Base-by-base conservation (phyloP, 1,284 basidiomycete genomes). In the Trichosporon ovoides region DNA sequence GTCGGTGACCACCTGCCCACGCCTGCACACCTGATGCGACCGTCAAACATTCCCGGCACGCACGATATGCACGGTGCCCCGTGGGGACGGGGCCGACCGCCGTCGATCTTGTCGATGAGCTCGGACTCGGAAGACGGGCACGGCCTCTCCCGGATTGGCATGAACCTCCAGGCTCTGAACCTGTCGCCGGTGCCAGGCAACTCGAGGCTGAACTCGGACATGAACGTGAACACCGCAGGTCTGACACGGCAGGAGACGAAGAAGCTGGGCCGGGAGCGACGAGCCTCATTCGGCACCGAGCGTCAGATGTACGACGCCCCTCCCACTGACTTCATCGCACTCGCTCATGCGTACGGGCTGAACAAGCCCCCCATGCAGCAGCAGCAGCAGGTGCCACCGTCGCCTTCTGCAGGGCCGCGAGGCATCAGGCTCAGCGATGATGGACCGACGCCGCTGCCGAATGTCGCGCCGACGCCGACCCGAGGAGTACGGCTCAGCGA, bases 191-290 rank as follows among this genome's bases (percentile, higher is more conserved):
- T 48, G 13, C 43, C 43, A 11, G 43, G 43, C 43, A 48, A 48
- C 43, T n/a, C 22, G 24, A 48, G 14, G 43, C 24, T 48, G 22
- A 48, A 48, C 43, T 6, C 43, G 43, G 43, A 48, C 43, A 48
- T 48, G 43, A 48, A 48, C 24, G 43, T 48, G 43, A 48, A 48
- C n/a, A 48, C 43, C 16, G 43, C 43, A 2, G 43, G 43, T n/a
- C 16, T 48, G 43, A 48, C 43, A 16, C 24, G 43, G 24, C 43
- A 24, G 14, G 43, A 48, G 43, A 48, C 43, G 43, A 48, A 48
- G 43, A 48, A 48, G 43, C 24, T 48, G 22, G 28, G 43, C 43
- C 43, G 43, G 12, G 43, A 48, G 43, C 43, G 43, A 22, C 43
- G 43, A 7, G 43, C 43, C 16, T 48, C 43, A 19, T 48, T 48